Percentiles rank a stretch among this genome's conserved stretches.
These are phyloP conservation scores for Rhodotorula diobovata DNA, from an alignment of 768 basidiomycete species.

Conservation along the genomic window DNA sequence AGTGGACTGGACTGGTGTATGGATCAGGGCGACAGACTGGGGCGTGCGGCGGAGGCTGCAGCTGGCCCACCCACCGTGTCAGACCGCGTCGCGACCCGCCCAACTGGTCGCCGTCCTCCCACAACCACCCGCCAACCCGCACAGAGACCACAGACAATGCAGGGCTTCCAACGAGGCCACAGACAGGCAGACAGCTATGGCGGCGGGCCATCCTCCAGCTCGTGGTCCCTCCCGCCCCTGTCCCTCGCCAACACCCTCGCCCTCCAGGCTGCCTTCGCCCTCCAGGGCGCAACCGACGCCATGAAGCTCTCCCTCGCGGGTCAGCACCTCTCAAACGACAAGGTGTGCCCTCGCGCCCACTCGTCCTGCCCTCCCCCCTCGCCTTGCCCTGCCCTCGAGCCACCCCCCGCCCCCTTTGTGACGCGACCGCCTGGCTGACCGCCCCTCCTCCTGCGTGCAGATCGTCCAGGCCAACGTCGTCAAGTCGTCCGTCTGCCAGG, in stretches of 20 bases:
- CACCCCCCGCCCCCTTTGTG: neutral
- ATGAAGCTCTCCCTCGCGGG: slow-evolving; percentile 17
- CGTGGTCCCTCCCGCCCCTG: slow-evolving; percentile 23
- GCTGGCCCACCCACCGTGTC: too few relatives aligned
- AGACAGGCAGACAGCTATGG: slow-evolving; percentile 25
- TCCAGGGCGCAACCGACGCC: slow-evolving; percentile 13
- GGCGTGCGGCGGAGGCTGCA: too few relatives aligned
- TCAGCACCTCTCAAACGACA: slow-evolving; percentile 21
- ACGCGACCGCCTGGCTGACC: neutral
- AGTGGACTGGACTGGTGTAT: too few relatives aligned
- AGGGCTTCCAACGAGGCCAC: slow-evolving; percentile 20
- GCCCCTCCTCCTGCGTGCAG: neutral
- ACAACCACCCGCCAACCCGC: too few relatives aligned
- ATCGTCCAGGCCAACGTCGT: slow-evolving; percentile 35
- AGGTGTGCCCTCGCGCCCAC: neutral
- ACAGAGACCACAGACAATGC: neutral
- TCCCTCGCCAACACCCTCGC: slow-evolving; percentile 17
- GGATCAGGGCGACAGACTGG: too few relatives aligned
- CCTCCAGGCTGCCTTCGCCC: slow-evolving; percentile 27
- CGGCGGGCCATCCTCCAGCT: neutral
- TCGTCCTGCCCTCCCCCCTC: neutral
- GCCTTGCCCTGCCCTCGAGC: neutral
- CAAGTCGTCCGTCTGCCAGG: slow-evolving; percentile 38
- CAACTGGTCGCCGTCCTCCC: too few relatives aligned
- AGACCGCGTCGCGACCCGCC: too few relatives aligned